Percentiles rank a stretch among this genome's conserved stretches.
phyloP scores from a whole-genome alignment of 306 rosid genomes.

The Corylus avellana region DNA sequence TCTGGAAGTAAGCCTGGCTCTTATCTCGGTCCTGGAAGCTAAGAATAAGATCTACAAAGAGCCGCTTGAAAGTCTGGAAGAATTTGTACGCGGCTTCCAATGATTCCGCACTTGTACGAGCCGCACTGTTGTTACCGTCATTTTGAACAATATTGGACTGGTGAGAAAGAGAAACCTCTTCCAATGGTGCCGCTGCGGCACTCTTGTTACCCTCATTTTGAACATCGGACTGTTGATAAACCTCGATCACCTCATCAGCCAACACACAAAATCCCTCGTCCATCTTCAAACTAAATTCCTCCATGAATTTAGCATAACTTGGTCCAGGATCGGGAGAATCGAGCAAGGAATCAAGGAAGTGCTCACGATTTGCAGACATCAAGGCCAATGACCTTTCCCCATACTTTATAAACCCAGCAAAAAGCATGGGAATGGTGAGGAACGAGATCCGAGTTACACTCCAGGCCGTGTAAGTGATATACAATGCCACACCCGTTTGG shows the following conservation, averaged over 20 bases:
- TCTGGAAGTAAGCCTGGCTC: too few relatives aligned
- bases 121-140: too few relatives aligned
- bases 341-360: constrained; percentile 9
- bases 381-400: neutral
- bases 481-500: neutral
- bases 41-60: too few relatives aligned
- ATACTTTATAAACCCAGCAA: neutral
- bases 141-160: too few relatives aligned
- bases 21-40: too few relatives aligned
- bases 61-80: neutral
- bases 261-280: neutral
- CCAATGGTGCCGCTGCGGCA: too few relatives aligned
- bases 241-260: neutral
- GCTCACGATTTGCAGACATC: neutral
- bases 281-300: neutral
- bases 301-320: constrained; percentile 1
- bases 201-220: neutral
- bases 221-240: neutral
- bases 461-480: neutral
- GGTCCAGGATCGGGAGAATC: constrained; percentile 18
- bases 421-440: constrained; percentile 3
- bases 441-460: neutral
- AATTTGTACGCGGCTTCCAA: neutral
- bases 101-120: neutral
- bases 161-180: too few relatives aligned